Base-by-base conservation (phyloP, 768 basidiomycete species). In the Boletellus emodensis region DNA sequence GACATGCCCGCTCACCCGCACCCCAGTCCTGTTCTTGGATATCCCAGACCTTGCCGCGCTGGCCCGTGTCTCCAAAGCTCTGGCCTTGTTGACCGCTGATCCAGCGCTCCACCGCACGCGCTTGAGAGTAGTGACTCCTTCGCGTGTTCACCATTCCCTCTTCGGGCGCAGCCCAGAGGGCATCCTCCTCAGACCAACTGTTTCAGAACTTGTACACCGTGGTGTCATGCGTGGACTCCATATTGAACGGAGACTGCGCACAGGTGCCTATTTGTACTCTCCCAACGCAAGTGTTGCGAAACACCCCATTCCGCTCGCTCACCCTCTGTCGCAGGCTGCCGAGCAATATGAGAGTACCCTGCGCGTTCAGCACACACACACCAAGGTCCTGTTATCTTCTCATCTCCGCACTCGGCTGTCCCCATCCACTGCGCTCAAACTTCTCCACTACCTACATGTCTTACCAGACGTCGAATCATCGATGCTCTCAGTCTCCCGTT, bases 211-310 rank as follows among this genome's bases (percentile, higher is more conserved):
- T 26, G 79, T 85, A 6, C 83, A 84, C 35, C 73, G 87, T 36
- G 80, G 83, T 24, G 84, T 90, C 49, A 79, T 89, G 51, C 80
- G 80, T 17, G 87, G 87, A 2, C 66, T 86, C 39, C 78, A 77
- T 12, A 75, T 89, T 38, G 84, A 84, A 61, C 67, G 84, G 53
- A 71, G 79, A 51, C 86, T 83, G 81, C 78, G 84, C 58, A 72
- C 73, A 54, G 87, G 87, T 20, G 61, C 66, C 33, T 90, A 90
- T 60, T 74, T 87, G 44, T 80, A 82, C 59, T 83, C 84, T 34
- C 70, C 74, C 9, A 73, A 73, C 45, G 87, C 84, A 66, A 61
- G 65, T 60, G 20, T 28, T 40, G 18, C 49, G 26, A 22, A 32
- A 24, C 51, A 20, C 36, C 11, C 34, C n/a, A 11, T 42, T 40